Base-by-base conservation (phyloP, 192 early-diverging fungal genomes). In the Rhizophagus sp. region DNA sequence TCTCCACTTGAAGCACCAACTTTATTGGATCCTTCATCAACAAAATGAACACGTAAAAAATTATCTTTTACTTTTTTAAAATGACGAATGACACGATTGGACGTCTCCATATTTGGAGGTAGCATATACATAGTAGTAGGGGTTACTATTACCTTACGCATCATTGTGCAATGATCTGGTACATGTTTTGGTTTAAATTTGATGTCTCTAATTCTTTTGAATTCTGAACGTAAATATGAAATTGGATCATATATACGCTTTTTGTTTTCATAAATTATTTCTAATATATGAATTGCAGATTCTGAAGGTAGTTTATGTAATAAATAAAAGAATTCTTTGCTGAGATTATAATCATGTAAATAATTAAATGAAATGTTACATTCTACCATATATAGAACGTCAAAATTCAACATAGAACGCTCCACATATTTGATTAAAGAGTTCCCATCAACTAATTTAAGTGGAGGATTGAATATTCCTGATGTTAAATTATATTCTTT, bases 11-110 rank as follows among this genome's bases (percentile, higher is more conserved):
- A 83, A 0, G 82, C 75, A 64, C 88, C 67, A 11, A 87, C 73
- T 3, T 81, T 78, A 22, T 77, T 81, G 4, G 87, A 79, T 3
- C 85, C 83, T 64, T 95, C 94, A 68, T 94, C 92, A 15, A 80
- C 79, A 76, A 94, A 94, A 25, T 88, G 86, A 10, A 95, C 92
- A 17, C 93, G 90, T 6, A 93, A 36, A 64, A 95, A 95, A 12
- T 88, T 84, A 34, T 93, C 87, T 13, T 81, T 47, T 10, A 86
- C 78, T 0, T 81, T 36, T 11, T 75, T 65, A 82, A 87, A 92
- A 27, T 91, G 84, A 5, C 93, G 89, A 2, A 94, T 81, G 19
- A 94, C 86, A 22, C 94, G 88, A 80, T 95, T 95, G 25, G 89
- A 86, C 0, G 90, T 88, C 71, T 95, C 94, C 36, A 92, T 83